Evolutionary conservation across 2,329 filamentous ascomycete species (phyloP).

Genomic region (Microdochium paspali): DNA sequence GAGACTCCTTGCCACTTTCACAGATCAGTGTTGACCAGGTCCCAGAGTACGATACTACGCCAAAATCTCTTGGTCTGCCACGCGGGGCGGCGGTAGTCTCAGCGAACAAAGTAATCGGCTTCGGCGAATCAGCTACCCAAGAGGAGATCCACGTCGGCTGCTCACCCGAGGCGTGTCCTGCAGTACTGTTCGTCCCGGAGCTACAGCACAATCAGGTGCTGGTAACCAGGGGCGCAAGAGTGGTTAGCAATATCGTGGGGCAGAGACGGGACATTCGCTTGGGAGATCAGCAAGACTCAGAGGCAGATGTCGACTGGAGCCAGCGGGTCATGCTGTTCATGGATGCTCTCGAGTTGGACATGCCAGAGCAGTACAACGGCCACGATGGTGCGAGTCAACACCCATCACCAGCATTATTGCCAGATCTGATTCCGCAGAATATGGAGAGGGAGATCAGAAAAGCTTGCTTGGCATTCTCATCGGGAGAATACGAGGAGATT

Average conservation of each 20-base stretch:
- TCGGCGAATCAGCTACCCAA: conserved; percentile 25
- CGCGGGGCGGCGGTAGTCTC: conserved; percentile 19
- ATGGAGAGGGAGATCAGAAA: conserved; percentile 20
- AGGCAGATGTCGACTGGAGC: conserved; percentile 2
- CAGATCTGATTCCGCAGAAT: conserved; percentile 15
- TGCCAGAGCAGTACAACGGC: conserved; percentile 12
- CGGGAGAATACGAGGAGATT: conserved; percentile 8
- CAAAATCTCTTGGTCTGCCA: conserved; percentile 10
- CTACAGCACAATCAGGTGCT: conserved; percentile 15
- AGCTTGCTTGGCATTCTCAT: conserved; percentile 16
- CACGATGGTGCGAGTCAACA: conserved; percentile 3
- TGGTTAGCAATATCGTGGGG: conserved; percentile 18
- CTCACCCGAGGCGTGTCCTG: conserved; percentile 22
- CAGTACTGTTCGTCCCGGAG: conserved; percentile 22
- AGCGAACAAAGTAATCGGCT: conserved; percentile 23
- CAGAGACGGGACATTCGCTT: conserved; percentile 17
- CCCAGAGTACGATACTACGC: conserved; percentile 13
- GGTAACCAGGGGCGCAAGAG: conserved; percentile 14
- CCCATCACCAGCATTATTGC: conserved; percentile 3
- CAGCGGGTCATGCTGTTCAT: conserved; percentile 23
- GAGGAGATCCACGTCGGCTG: conserved; percentile 24
- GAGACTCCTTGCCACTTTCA: background rate
- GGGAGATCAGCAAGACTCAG: background rate
- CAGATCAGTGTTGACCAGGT: conserved; percentile 4
- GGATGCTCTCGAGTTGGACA: conserved; percentile 20